Evolutionary conservation across 176 grass and related monocot genomes (phyloP).

Genomic region (Aechmea fasciata): DNA sequence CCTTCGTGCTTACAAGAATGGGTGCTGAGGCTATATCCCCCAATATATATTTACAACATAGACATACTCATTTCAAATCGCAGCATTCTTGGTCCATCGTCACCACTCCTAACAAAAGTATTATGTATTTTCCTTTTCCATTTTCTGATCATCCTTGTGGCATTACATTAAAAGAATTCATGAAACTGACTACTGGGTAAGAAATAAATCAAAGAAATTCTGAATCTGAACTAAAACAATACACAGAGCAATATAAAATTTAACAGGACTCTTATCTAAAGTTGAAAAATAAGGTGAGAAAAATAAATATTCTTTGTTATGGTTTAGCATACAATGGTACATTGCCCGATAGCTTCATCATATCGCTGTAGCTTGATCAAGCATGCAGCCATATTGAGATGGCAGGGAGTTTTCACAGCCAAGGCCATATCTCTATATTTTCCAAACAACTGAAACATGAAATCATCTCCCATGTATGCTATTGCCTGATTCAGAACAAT

Average conservation of each 20-base stretch:
- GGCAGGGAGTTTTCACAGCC: slow-evolving; percentile 91
- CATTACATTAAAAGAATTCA: too few species aligned
- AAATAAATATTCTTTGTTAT: neutral
- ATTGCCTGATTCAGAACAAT: slow-evolving; percentile 53
- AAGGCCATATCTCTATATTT: slow-evolving; percentile 98
- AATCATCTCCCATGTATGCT: slow-evolving; percentile 98
- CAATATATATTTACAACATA: neutral
- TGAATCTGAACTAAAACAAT: too few species aligned
- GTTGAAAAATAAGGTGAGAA: neutral
- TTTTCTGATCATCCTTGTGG: too few species aligned
- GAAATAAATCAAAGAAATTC: too few species aligned
- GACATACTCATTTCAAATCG: neutral
- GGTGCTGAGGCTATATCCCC: neutral
- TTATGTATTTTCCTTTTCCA: too few species aligned
- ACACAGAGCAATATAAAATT: too few species aligned
- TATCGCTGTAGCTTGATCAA: slow-evolving; percentile 70
- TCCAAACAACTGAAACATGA: slow-evolving; percentile 98
- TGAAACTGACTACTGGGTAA: too few species aligned
- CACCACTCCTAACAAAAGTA: too few species aligned
- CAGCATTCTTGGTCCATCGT: too few species aligned
- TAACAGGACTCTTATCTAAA: neutral
- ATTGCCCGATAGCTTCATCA: slow-evolving; percentile 75
- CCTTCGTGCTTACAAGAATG: too few species aligned
- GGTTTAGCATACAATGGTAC: slow-evolving; percentile 48
- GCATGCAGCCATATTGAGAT: slow-evolving; percentile 91